phyloP scores from a whole-genome alignment of 169 alveolate species.

The Plasmodium gallinaceum region DNA sequence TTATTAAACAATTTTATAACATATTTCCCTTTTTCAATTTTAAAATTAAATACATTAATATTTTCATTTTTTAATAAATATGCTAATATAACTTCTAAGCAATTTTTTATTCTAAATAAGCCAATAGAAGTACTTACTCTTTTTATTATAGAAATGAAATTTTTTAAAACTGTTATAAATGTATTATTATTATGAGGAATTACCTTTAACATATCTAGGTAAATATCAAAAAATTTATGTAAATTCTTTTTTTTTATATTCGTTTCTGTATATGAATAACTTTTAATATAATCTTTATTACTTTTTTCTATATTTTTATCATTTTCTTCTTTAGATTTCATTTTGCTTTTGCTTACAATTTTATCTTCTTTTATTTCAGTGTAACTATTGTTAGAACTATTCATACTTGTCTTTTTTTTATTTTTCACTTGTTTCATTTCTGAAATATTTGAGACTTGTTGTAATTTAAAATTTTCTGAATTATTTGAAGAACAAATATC shows the following conservation, averaged over 20 bases:
- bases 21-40: conserved; percentile 16
- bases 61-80: conserved; percentile 44
- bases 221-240: conserved; percentile 23
- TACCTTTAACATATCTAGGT: conserved; percentile 33
- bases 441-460: no score
- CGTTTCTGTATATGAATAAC: not conserved
- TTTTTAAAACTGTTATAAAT: conserved; percentile 38
- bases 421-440: no score
- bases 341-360: not conserved
- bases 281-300: not conserved
- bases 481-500: no score
- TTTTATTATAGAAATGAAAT: conserved; percentile 30
- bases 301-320: not conserved
- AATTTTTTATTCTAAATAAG: conserved; percentile 15
- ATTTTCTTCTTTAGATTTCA: not conserved
- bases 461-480: no score
- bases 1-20: conserved; percentile 34
- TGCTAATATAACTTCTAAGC: conserved; percentile 58
- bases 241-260: conserved; percentile 12
- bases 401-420: no score
- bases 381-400: no score
- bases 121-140: conserved; percentile 1
- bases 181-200: conserved; percentile 38
- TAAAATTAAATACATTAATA: conserved; percentile 8
- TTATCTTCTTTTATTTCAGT: no score